Evolutionary conservation across 805 yeast species (phyloP), one percentile per base, ranked within the genome.

Genomic region (Candida montana): DNA sequence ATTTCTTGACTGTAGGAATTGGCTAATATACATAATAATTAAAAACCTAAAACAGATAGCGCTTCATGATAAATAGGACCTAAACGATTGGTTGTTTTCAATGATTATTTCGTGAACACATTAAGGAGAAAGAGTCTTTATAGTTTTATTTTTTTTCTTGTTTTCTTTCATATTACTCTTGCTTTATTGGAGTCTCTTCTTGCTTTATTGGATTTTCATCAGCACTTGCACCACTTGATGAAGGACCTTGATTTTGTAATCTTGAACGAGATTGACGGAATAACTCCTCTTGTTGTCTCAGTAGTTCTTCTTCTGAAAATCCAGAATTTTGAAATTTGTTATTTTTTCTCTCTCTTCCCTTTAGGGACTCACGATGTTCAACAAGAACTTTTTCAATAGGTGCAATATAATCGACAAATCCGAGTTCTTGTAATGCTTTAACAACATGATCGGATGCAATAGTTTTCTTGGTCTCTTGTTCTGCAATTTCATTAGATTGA

Each of bases 371-470:
- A 63, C 88, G 90, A 64, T 90, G 96, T 52, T 90, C 96, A 33
- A 71, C 76, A 48, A 91, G 69, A 18, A 86, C 86, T 48, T 82
- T 81, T 54, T 85, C 82, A 34, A 93, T 76, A 21, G 87, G 82
- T 28, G 83, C 90, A 39, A 93, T 71, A 61, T 91, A 93, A 45
- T 86, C 89, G 23, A 73, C 74, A 62, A 88, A 93, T 21, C 95
- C 99, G 41, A 93, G 70, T 54, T 85, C 95, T 47, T 77, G 81
- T 34, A 93, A 67, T 1, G 98, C 97, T 55, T 82, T 84, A 48
- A 91, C 74, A 30, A 93, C 97, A 59, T 93, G 99, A 60, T 93
- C 99, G 2, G 95, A 83, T 1, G 96, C 95, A 33, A 93, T 93
- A 2, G 99, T 93, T 64, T 93, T 93, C 63, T 93, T 93, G 40